Conservation (phyloP, 1,284 basidiomycete genomes). For the Pisolithus thermaeus region DNA sequence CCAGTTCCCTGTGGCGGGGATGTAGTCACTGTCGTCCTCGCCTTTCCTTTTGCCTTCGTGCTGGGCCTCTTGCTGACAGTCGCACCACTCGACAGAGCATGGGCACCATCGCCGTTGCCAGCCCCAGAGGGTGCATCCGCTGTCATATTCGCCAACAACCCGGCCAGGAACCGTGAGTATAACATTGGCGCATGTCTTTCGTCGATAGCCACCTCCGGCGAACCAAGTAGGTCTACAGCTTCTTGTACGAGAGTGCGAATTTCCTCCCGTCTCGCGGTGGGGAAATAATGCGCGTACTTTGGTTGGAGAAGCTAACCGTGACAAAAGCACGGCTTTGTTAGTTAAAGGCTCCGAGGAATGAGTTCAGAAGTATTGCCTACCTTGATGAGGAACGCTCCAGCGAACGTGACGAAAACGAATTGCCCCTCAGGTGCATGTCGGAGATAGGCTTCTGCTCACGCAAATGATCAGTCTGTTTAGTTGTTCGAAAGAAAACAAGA, state of each 20-base stretch:
- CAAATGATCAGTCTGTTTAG: constrained; percentile 2
- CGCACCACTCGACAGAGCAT: constrained; percentile 1
- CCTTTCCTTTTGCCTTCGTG: constrained; percentile 13
- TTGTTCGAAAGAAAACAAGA: not conserved
- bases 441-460: constrained; percentile 46
- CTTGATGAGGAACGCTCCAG: constrained; percentile 75
- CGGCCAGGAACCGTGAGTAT: constrained; percentile 68
- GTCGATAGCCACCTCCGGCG: constrained; percentile 64
- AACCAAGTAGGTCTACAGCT: constrained; percentile 58
- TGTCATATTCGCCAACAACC: constrained; percentile 55
- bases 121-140: constrained; percentile 37
- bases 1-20: not conserved
- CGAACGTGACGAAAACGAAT: constrained; percentile 80
- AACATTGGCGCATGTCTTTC: constrained; percentile 71
- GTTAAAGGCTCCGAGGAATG: not conserved
- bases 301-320: constrained; percentile 60
- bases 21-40: constrained; percentile 6
- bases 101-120: constrained; percentile 10
- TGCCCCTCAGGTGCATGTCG: constrained; percentile 80
- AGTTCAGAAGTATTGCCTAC: constrained; percentile 28
- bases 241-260: constrained; percentile 57
- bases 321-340: too few relatives aligned
- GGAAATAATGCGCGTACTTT: constrained; percentile 57
- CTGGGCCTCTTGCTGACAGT: constrained; percentile 4
- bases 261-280: constrained; percentile 49